Percentiles rank a stretch among this genome's conserved stretches.
phyloP scores from a whole-genome alignment of 2,329 filamentous ascomycete genomes.

The Reticulascus tulasneorum region DNA sequence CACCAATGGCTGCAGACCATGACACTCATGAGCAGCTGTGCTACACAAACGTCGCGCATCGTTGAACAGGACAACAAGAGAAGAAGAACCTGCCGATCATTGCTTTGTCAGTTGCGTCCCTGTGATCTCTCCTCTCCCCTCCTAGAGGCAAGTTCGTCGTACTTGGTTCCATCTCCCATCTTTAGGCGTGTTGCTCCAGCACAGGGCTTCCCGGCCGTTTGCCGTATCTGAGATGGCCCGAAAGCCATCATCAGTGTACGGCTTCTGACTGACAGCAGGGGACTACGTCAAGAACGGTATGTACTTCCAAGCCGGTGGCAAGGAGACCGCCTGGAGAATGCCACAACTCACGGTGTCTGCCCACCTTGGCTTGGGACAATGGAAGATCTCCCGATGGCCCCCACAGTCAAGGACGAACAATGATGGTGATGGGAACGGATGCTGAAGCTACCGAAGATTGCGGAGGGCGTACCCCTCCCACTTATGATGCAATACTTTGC shows the following conservation, averaged over 20 bases:
- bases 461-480: too few relatives aligned
- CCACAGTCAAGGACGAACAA: too few relatives aligned
- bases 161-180: constrained; percentile 1
- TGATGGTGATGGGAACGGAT: too few relatives aligned
- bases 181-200: constrained; percentile 2
- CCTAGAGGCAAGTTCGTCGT: neutral
- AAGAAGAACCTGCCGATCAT: neutral
- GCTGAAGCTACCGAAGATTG: too few relatives aligned
- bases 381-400: too few relatives aligned
- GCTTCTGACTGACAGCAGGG: too few relatives aligned
- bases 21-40: constrained; percentile 21
- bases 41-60: constrained; percentile 22
- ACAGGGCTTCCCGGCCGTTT: constrained; percentile 8
- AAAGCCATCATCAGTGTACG: constrained; percentile 5
- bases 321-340: too few relatives aligned
- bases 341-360: too few relatives aligned
- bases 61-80: constrained; percentile 13
- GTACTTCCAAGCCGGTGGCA: too few relatives aligned
- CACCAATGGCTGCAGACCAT: constrained; percentile 8
- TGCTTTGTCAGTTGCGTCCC: neutral
- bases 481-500: too few relatives aligned
- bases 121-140: neutral
- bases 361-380: too few relatives aligned
- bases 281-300: too few relatives aligned
- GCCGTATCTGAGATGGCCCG: constrained; percentile 9